Base-by-base conservation (phyloP, 106 monocot genomes). In the Cymbidium sinense region DNA sequence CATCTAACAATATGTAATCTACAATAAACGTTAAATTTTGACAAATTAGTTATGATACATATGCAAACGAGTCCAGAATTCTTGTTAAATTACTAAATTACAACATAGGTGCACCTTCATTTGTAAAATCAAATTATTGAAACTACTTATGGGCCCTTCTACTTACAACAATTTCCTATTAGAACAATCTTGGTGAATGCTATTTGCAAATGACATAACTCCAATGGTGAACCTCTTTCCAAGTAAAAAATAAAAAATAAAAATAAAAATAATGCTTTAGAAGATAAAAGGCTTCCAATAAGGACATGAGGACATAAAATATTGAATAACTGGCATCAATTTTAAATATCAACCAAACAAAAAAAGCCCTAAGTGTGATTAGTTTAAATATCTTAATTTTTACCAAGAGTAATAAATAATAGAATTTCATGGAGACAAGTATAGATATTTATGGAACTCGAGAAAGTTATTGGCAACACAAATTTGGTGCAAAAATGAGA, bases 1-100 rank as follows among this genome's bases (percentile, higher is more conserved):
- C 99, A 99, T 20, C 76, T 36, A 75, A 70, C 30, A 76, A 86
- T 17, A 78, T 99, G 92, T 21, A 80, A 78, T 79, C 95, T 95
- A 85, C 30, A 52, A 72, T 44, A 23, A 25, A 74, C 0, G 41
- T 12, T 27, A 27, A 44, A 74, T 44, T 27, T 43, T 44, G 6
- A 74, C 4, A 13, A 43, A 43, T 44, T 2, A 37, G 19, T 34
- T 34, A 43, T 28, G 44, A 73, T 33, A n/a, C 39, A 73, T 73
- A 33, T 73, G 41, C 73, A 73, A 37, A n/a, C 73, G 41, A 41
- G 43, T 34, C 13, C 8, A 28, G 11, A 31, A 71, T 13, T 71
- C 2, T 29, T 69, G 10, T 71, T 37, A 71, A n/a, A 71, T 21
- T 39, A 71, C 29, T 37, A 35, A 29, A 71, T 21, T 71, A 37